Evolutionary conservation across 352 stramenopile genomes (phyloP), one percentile per base, ranked within the genome.

Genomic region (Globisporangium nunn): DNA sequence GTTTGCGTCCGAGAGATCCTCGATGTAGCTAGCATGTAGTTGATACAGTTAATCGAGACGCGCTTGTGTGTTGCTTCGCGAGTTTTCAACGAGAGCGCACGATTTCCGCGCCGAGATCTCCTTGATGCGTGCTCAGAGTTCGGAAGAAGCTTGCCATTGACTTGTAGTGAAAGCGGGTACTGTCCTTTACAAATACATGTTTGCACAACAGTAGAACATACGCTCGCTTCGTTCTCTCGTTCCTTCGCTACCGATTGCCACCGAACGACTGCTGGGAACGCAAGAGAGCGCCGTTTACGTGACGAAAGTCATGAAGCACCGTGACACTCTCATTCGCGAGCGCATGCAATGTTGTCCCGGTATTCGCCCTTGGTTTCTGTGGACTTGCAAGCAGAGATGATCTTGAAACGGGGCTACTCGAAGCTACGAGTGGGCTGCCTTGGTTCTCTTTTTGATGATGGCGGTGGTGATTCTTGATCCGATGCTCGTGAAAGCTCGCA

Each of bases 261-360:
- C 60, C 48, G 51, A 67, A 67, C 10, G 61, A 45, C 29, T 67
- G 52, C 63, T 86, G 71, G 17, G 69, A 76, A 14, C 52, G 67
- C 43, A 85, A 18, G 0, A 87, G 48, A 17, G 68, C 49, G 7
- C 56, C 23, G 35, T 86, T 87, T 8, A 73, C 54, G 8, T 69
- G 47, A 4, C 75, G 74, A 35, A 90, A 90, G 54, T 79, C 59
- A 14, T 78, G 63, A 4, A 88, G 35, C 3, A 88, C 70, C 14
- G 51, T 50, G 29, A 87, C 67, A 3, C 63, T 64, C 18, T 68
- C 62, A 17, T 14, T 61, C 18, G 51, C 44, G 14, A 54, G 58
- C 10, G 31, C 11, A 12, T 66, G 49, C 23, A 58, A 31, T 11
- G 47, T 57, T 39, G 37, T 17, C 2, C 37, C 11, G 11, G 37